Base-by-base conservation (phyloP, 2,329 filamentous ascomycete genomes). In the Hypoxylon sp. region DNA sequence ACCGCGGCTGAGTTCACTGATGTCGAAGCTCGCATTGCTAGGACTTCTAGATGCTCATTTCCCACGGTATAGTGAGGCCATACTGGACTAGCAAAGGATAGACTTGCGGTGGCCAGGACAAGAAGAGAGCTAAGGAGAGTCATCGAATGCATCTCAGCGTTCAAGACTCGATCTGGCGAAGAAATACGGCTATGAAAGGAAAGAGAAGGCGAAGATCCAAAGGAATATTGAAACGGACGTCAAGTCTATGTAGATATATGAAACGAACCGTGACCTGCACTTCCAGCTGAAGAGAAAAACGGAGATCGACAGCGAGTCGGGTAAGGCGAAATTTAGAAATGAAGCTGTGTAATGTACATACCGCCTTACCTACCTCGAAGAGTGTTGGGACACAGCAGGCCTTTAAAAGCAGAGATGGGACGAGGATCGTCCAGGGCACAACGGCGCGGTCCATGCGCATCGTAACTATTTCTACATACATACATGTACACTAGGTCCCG, bases 21-120 rank as follows among this genome's bases (percentile, higher is more conserved):
- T 1, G 74, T 79, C 25, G 77, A 75, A 41, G 79, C 77, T 23
- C 82, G 78, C 62, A 82, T 74, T 29, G 74, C 73, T 27, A 84
- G 77, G 64, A 82, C 79, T 71, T 84, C 81, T 56, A 82, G 77
- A 69, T 84, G 79, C 51, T 81, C 78, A 59, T 80, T 78, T 4
- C 76, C 77, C 29, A 82, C 79, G 5, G 76, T 74, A 62, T 80
- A 80, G 32, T 75, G 76, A 4, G 78, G 79, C 68, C 77, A 78
- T 39, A 74, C 67, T 39, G 75, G 74, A n/a, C 74, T 72, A n/a
- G 79, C 77, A 19, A 76, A 70, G 43, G 76, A 71, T 67, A 76
- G 67, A 65, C 70, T 71, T 34, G 74, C 71, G 65, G 77, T 67
- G 50, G 76, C 67, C 59, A 78, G 61, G 63, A 76, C 61, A 57